These are phyloP conservation scores for Fusarium denticulatum DNA, from an alignment of 2,329 filamentous ascomycete genomes.

Conservation along the genomic window DNA sequence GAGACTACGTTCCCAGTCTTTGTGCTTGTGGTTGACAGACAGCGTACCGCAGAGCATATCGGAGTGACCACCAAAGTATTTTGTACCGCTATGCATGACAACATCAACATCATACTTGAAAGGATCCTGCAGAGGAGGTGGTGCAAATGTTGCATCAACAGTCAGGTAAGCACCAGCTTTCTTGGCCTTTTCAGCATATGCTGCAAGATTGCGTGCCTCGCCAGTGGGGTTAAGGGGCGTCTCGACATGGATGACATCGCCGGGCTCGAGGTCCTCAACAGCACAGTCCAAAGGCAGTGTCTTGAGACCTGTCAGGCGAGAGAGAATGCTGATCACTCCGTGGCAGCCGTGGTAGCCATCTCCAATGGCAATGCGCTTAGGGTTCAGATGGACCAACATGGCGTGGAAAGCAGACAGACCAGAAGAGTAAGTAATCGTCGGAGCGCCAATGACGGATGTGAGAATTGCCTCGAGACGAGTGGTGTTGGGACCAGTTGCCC, in stretches of 20 bases:
- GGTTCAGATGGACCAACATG: slow-evolving; percentile 84
- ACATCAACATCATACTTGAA: slow-evolving; percentile 84
- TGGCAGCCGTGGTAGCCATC: slow-evolving; percentile 95
- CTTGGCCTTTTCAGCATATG: slow-evolving; percentile 78
- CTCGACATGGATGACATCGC: slow-evolving; percentile 91
- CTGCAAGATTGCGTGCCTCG: slow-evolving; percentile 76
- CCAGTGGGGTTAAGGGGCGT: slow-evolving; percentile 94
- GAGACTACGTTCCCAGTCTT: slow-evolving; percentile 70
- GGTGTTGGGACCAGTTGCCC: slow-evolving; percentile 79
- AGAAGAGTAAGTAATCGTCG: slow-evolving; percentile 80
- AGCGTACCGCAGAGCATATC: slow-evolving; percentile 92
- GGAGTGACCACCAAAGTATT: slow-evolving; percentile 95
- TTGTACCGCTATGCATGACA: slow-evolving; percentile 92
- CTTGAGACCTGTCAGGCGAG: slow-evolving; percentile 78
- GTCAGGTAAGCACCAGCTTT: slow-evolving; percentile 77
- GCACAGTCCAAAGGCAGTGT: slow-evolving; percentile 77
- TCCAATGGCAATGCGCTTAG: slow-evolving; percentile 82
- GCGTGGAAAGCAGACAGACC: slow-evolving; percentile 92
- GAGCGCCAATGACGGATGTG: slow-evolving; percentile 74
- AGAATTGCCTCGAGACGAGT: slow-evolving; percentile 88
- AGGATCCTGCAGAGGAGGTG: slow-evolving; percentile 88
- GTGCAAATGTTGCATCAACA: slow-evolving; percentile 92
- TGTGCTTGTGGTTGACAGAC: slow-evolving; percentile 64
- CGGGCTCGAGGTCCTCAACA: slow-evolving; percentile 71
- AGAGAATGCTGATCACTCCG: slow-evolving; percentile 78